Evolutionary conservation across 2,329 filamentous ascomycete genomes (phyloP), one percentile per base, ranked within the genome.

Genomic region (Trematosphaeria pertusa): DNA sequence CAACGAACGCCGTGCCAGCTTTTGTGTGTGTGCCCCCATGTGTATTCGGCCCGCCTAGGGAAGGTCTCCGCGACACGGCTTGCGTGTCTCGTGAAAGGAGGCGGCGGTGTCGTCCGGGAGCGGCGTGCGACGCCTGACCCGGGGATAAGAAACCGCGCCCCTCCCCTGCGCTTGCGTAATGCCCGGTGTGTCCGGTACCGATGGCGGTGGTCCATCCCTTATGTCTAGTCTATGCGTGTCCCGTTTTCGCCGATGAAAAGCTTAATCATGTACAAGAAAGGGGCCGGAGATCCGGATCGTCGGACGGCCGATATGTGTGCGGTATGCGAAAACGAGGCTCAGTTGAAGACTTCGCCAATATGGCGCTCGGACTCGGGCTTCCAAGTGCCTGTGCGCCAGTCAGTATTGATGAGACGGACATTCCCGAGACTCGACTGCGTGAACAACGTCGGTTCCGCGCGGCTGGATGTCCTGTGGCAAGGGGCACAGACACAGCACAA

Each of bases 291-390:
- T 28, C 17, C 11, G 12, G 33, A 8, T 8, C 22, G 14, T 42
- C 38, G 38, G n/a, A n/a, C n/a, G n/a, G n/a, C n/a, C n/a, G n/a
- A n/a, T n/a, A n/a, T n/a, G n/a, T n/a, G n/a, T 41, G n/a, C 11
- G 18, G 30, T 14, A 12, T 12, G 21, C 19, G 20, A 11, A 32
- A 2, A 17, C 4, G 17, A 26, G 22, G 48, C 50, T 65, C 50
- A 69, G 47, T 52, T 58, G 54, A 58, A 67, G 33, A 59, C 61
- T 39, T 69, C 53, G 45, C 68, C 68, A 53, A 71, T 68, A 47
- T 71, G 68, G 37, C 68, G 65, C 41, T 62, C 54, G 15, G 48
- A 58, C 14, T 71, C 65, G 24, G 68, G 68, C 41, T 71, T 71
- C 68, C 68, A 71, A 40, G 65, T 68, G 20, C 68, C 68, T 71